A percentile compares a stretch with the other conserved stretches of the same genome.
Conservation (phyloP, 495 filamentous ascomycete species). For the Penicillium waksmanii region DNA sequence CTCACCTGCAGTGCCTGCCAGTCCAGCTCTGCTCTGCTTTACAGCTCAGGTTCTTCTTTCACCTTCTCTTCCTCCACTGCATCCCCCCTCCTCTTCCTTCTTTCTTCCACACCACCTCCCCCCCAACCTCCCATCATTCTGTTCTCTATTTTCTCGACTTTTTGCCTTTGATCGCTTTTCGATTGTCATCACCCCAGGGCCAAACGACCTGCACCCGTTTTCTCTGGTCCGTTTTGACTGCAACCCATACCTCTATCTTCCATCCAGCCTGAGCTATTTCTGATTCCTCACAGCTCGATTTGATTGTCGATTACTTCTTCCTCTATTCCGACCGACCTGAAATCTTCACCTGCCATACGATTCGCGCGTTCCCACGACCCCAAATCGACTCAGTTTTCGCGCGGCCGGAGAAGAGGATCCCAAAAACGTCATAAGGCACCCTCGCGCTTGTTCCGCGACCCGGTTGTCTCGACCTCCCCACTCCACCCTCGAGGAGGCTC, state of each 20-base stretch:
- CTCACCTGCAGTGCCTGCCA: too few relatives aligned
- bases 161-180: slow-evolving; percentile 2
- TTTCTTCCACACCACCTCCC: slow-evolving; percentile 20
- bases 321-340: slow-evolving; percentile 7
- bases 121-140: slow-evolving; percentile 20
- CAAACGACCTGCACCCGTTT: slow-evolving; percentile 55
- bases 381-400: slow-evolving; percentile 32
- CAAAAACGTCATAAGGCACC: slow-evolving; percentile 52
- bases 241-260: slow-evolving; percentile 26
- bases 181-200: slow-evolving; percentile 32
- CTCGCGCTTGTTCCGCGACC: slow-evolving; percentile 43
- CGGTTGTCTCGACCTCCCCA: slow-evolving; percentile 35
- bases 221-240: slow-evolving; percentile 39
- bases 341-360: neutral
- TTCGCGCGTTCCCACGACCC: slow-evolving; percentile 12
- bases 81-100: slow-evolving; percentile 14
- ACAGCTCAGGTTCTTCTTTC: slow-evolving; percentile 28
- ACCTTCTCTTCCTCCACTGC: slow-evolving; percentile 11
- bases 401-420: slow-evolving; percentile 33
- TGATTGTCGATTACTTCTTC: slow-evolving; percentile 6
- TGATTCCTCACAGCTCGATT: slow-evolving; percentile 13
- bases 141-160: slow-evolving; percentile 13
- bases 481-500: slow-evolving; percentile 37
- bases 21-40: too few relatives aligned
- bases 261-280: slow-evolving; percentile 25